phyloP scores from a whole-genome alignment of 2,329 filamentous ascomycete species.

The Fusarium bactridioides region DNA sequence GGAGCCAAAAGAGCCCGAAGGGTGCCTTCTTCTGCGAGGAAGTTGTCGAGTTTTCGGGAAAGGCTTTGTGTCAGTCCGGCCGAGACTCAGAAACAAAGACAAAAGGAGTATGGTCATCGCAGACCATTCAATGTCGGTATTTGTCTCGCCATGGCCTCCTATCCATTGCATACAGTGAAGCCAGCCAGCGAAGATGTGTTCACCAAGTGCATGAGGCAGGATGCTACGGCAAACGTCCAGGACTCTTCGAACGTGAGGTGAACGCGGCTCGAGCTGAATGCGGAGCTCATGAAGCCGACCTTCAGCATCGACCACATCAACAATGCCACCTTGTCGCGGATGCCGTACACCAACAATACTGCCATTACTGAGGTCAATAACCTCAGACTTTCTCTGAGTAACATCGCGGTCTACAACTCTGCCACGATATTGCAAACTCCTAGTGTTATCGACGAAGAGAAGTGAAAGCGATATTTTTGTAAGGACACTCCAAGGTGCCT shows the following conservation, averaged over 20 bases:
- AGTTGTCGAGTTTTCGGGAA: conserved; percentile 40
- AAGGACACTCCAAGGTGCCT: conserved; percentile 77
- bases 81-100: conserved; percentile 68
- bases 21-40: conserved; percentile 44
- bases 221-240: conserved; percentile 71
- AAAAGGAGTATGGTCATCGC: conserved; percentile 70
- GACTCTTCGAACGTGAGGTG: conserved; percentile 66
- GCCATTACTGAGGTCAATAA: conserved; percentile 56
- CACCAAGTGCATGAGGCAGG: conserved; percentile 65
- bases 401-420: conserved; percentile 62
- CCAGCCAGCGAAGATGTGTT: conserved; percentile 73
- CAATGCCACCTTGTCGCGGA: conserved; percentile 64
- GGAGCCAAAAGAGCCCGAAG: conserved; percentile 48
- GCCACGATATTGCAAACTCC: conserved; percentile 65
- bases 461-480: conserved; percentile 71
- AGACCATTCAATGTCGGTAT: conserved; percentile 72
- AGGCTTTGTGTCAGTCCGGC: conserved; percentile 45
- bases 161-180: conserved; percentile 79
- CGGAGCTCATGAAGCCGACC: conserved; percentile 70
- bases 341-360: conserved; percentile 65
- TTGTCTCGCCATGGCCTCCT: conserved; percentile 54
- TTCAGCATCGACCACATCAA: conserved; percentile 72
- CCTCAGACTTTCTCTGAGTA: conserved; percentile 53
- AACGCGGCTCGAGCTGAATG: conserved; percentile 71
- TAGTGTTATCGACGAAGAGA: conserved; percentile 66